phyloP scores from a whole-genome alignment of 2,329 filamentous ascomycete genomes.

The Colletotrichum tropicale region DNA sequence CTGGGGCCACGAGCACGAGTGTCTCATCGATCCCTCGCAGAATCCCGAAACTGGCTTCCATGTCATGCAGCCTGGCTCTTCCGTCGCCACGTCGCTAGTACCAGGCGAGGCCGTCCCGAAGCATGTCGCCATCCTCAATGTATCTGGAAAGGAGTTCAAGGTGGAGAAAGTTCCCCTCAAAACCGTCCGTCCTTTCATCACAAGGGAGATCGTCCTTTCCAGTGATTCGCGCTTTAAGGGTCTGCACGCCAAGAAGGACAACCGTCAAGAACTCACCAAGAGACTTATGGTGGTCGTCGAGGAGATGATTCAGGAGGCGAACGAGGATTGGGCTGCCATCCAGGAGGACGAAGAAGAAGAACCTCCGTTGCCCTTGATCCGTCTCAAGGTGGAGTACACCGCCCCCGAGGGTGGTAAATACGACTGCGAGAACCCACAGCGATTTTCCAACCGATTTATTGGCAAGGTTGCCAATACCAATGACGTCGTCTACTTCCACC shows the following conservation, averaged over 20 bases:
- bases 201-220: constrained; percentile 78
- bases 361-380: constrained; percentile 80
- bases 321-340: constrained; percentile 78
- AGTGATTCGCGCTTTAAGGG: constrained; percentile 79
- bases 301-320: constrained; percentile 85
- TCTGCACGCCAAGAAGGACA: constrained; percentile 81
- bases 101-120: constrained; percentile 91
- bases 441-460: constrained; percentile 91
- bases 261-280: constrained; percentile 79
- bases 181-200: constrained; percentile 89
- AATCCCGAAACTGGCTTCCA: constrained; percentile 92
- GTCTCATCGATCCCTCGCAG: constrained; percentile 79
- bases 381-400: constrained; percentile 89
- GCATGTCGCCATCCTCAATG: constrained; percentile 83
- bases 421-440: constrained; percentile 92
- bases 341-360: constrained; percentile 68
- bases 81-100: constrained; percentile 90
- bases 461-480: constrained; percentile 92
- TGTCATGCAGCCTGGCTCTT: constrained; percentile 97
- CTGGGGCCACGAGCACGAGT: constrained; percentile 99
- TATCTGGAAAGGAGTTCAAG: constrained; percentile 83
- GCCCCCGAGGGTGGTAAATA: constrained; percentile 84
- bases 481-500: constrained; percentile 91
- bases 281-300: constrained; percentile 81
- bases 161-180: constrained; percentile 84